Percentiles rank a stretch among this genome's conserved stretches.
Conservation (phyloP, 2,329 filamentous ascomycete genomes). For the Neopestalotiopsis sp. region DNA sequence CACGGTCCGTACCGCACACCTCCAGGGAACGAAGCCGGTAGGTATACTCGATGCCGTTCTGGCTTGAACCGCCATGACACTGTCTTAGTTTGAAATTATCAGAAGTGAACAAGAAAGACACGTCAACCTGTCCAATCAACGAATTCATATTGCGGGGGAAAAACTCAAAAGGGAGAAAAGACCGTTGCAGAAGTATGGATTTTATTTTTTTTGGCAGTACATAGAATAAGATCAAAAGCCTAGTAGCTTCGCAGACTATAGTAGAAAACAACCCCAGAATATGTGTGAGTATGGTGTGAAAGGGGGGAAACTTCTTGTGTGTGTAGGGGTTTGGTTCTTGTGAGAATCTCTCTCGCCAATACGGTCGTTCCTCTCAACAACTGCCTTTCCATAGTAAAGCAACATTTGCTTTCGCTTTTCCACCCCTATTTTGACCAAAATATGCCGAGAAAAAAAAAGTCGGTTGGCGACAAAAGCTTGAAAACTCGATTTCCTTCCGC, state of each 20-base stretch:
- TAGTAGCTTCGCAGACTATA: slow-evolving; percentile 15
- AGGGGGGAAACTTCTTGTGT: not conserved
- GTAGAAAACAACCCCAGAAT: not conserved
- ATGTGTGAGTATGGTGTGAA: not conserved
- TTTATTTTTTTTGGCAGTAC: not conserved
- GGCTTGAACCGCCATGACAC: not conserved
- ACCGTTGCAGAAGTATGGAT: not conserved
- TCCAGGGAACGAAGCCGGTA: not conserved
- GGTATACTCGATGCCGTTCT: not conserved
- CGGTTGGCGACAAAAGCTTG: not conserved
- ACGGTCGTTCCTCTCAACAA: not conserved
- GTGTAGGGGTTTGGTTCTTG: not conserved
- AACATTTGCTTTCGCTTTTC: not conserved
- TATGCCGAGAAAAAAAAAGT: not conserved
- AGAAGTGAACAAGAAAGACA: not conserved
- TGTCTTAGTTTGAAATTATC: not conserved
- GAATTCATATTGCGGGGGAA: not conserved
- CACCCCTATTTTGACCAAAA: not conserved
- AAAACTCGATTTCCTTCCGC: not conserved
- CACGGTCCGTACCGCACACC: not conserved
- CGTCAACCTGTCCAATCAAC: not conserved
- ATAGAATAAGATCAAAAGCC: slow-evolving; percentile 10
- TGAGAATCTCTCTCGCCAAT: not conserved
- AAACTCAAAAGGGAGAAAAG: not conserved
- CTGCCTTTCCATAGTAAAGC: not conserved